Evolutionary conservation across 2,329 filamentous ascomycete species (phyloP).

Genomic region (Chalara sp.): DNA sequence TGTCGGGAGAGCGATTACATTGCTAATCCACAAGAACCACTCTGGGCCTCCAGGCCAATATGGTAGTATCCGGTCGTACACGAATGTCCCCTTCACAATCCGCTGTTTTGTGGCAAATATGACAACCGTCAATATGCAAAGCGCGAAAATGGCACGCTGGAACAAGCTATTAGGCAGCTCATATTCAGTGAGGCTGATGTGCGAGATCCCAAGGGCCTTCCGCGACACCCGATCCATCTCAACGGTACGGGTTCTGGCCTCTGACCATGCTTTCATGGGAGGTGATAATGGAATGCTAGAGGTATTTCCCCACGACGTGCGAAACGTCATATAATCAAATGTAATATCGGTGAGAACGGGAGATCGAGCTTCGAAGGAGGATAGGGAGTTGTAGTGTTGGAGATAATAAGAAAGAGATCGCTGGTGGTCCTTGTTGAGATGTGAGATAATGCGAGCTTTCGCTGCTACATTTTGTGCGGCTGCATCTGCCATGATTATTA

Average conservation of each 20-base stretch:
- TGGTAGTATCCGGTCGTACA: slow-evolving; percentile 43
- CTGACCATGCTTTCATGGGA: slow-evolving; percentile 58
- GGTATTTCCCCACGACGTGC: slow-evolving; percentile 38
- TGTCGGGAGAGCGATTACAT: slow-evolving; percentile 50
- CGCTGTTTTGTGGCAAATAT: slow-evolving; percentile 42
- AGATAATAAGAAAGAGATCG: slow-evolving; percentile 71
- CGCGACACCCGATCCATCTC: slow-evolving; percentile 62
- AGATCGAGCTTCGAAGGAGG: slow-evolving; percentile 44
- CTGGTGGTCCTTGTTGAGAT: slow-evolving; percentile 83
- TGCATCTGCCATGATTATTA: neutral
- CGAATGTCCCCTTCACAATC: slow-evolving; percentile 43
- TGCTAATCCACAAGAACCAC: slow-evolving; percentile 53
- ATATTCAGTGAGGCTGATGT: slow-evolving; percentile 35
- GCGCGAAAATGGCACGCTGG: slow-evolving; percentile 46
- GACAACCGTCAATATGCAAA: slow-evolving; percentile 48
- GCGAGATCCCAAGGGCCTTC: slow-evolving; percentile 48
- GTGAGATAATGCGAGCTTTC: slow-evolving; percentile 60
- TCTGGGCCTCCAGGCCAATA: slow-evolving; percentile 51
- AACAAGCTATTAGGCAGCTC: slow-evolving; percentile 21
- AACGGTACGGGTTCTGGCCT: slow-evolving; percentile 64
- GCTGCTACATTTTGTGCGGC: slow-evolving; percentile 32
- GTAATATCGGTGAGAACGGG: slow-evolving; percentile 61
- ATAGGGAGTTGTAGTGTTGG: slow-evolving; percentile 60
- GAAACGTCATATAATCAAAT: slow-evolving; percentile 55
- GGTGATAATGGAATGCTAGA: slow-evolving; percentile 60